Conservation (phyloP, 2,329 filamentous ascomycete species). For the Hypoxylon sp. region DNA sequence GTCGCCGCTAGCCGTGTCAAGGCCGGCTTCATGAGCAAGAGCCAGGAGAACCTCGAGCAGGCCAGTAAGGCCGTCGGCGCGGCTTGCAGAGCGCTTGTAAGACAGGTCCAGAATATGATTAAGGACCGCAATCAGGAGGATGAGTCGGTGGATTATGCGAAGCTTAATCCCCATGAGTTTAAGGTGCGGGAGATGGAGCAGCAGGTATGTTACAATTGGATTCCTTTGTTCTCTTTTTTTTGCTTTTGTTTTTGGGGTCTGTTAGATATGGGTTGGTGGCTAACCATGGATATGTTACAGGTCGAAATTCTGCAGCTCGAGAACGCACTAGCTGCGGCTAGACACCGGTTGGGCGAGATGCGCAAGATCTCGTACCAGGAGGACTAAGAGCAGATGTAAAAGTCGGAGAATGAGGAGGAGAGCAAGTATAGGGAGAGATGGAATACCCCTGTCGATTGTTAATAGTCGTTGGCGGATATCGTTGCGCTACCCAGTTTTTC, state of each 20-base stretch:
- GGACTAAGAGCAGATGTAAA: slow-evolving; percentile 61
- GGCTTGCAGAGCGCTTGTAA: slow-evolving; percentile 88
- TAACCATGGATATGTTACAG: slow-evolving; percentile 62
- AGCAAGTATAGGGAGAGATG: background rate
- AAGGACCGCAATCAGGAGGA: slow-evolving; percentile 86
- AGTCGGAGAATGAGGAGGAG: background rate
- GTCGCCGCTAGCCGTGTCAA: slow-evolving; percentile 97
- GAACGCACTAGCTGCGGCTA: slow-evolving; percentile 83
- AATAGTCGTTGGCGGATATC: background rate
- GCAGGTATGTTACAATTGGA: slow-evolving; percentile 75
- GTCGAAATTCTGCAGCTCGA: slow-evolving; percentile 98
- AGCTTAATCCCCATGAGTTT: slow-evolving; percentile 94
- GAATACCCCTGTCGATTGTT: slow-evolving; percentile 5
- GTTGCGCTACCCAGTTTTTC: background rate
- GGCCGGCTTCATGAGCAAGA: slow-evolving; percentile 98
- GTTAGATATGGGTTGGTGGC: slow-evolving; percentile 3
- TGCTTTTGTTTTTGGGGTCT: background rate
- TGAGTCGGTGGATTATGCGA: slow-evolving; percentile 87
- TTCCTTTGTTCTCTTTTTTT: background rate
- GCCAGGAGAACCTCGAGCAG: slow-evolving; percentile 89
- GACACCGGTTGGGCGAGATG: slow-evolving; percentile 94
- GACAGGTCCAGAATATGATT: slow-evolving; percentile 96
- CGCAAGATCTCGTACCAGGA: slow-evolving; percentile 96
- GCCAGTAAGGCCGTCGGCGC: slow-evolving; percentile 93
- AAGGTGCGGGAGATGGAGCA: slow-evolving; percentile 99